Evolutionary conservation across 1,284 basidiomycete species (phyloP).

Genomic region (Uromyces viciae-fabae): DNA sequence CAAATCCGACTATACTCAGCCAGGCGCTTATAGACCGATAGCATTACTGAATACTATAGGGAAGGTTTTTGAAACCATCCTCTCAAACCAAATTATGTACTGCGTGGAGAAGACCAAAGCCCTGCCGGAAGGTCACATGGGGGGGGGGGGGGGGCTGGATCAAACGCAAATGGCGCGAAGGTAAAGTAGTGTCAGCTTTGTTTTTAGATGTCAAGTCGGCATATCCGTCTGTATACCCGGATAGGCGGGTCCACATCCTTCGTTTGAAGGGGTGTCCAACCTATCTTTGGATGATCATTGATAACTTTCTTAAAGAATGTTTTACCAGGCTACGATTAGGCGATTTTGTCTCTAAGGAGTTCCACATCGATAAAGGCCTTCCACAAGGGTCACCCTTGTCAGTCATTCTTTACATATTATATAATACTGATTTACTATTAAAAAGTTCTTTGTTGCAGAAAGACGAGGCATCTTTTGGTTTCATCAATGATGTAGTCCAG

Average conservation of each 20-base stretch:
- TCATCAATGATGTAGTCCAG: constrained; percentile 23
- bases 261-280: neutral
- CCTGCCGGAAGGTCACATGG: neutral
- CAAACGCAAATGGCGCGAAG: constrained; percentile 2
- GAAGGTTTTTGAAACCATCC: neutral
- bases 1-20: neutral
- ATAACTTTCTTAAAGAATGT: neutral
- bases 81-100: neutral
- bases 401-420: constrained; percentile 20
- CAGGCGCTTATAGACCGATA: neutral
- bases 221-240: neutral
- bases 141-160: neutral
- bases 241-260: neutral
- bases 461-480: neutral
- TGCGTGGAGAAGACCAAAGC: neutral
- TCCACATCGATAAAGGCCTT: neutral
- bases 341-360: neutral
- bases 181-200: neutral
- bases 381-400: constrained; percentile 11
- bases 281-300: neutral
- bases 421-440: constrained; percentile 25
- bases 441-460: neutral
- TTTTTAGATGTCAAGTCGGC: constrained; percentile 20
- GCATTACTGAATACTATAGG: neutral
- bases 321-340: neutral